Evolutionary conservation across 768 basidiomycete species (phyloP).

Genomic region (Termitomyces sp.): DNA sequence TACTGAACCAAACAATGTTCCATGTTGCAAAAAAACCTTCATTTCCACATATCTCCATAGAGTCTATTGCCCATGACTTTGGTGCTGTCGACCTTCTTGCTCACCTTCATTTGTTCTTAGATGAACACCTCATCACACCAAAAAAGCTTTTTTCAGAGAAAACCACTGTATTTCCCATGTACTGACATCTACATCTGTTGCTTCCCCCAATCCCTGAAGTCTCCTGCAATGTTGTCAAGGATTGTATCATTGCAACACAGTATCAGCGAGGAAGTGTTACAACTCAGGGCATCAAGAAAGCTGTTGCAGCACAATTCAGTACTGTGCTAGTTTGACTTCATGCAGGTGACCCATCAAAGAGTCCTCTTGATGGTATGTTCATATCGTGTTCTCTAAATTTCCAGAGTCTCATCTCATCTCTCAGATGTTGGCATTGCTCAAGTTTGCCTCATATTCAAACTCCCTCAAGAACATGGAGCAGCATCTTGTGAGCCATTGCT

Average conservation of each 20-base stretch:
- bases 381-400: background rate
- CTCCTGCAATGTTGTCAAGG: background rate
- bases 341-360: background rate
- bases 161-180: slow-evolving; percentile 14
- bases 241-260: slow-evolving; percentile 13
- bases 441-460: slow-evolving; percentile 21
- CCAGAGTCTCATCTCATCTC: background rate
- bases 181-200: slow-evolving; percentile 11
- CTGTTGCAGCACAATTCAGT: slow-evolving; percentile 13
- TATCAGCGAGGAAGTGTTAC: background rate
- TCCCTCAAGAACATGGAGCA: slow-evolving; percentile 11
- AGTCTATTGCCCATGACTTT: slow-evolving; percentile 9
- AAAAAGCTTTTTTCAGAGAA: background rate
- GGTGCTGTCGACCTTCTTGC: slow-evolving; percentile 11
- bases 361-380: background rate
- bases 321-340: slow-evolving; percentile 16
- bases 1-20: background rate
- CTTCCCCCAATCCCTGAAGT: slow-evolving; percentile 15
- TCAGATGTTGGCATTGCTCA: slow-evolving; percentile 20
- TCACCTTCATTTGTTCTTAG: slow-evolving; percentile 7
- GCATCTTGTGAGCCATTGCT: slow-evolving; percentile 15
- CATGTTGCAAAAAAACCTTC: slow-evolving; percentile 5
- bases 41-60: slow-evolving; percentile 4
- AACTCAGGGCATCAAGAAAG: slow-evolving; percentile 13
- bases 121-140: background rate